Evolutionary conservation across 2,329 filamentous ascomycete species (phyloP).

Genomic region (Pseudophaeomoniella oleicola): DNA sequence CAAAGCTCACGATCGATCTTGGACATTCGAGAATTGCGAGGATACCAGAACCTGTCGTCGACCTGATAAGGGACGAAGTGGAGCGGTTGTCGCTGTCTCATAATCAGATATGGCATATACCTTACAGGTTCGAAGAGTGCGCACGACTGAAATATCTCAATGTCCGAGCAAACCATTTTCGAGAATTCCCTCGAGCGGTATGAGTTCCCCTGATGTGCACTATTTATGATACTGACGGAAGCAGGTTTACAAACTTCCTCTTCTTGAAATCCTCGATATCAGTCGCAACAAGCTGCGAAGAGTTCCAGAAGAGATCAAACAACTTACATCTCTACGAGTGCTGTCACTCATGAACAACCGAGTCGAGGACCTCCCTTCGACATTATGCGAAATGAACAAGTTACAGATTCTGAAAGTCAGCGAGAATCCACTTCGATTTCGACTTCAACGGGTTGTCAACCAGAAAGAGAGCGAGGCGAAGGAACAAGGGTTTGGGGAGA

Average conservation of each 20-base stretch:
- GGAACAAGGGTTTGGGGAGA: slow-evolving; percentile 36
- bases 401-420: slow-evolving; percentile 81
- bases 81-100: slow-evolving; percentile 37
- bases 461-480: slow-evolving; percentile 51
- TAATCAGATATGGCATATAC: slow-evolving; percentile 35
- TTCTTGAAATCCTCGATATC: slow-evolving; percentile 84
- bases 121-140: slow-evolving; percentile 32
- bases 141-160: slow-evolving; percentile 34
- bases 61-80: slow-evolving; percentile 37
- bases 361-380: slow-evolving; percentile 69
- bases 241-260: slow-evolving; percentile 71
- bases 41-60: slow-evolving; percentile 34
- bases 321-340: slow-evolving; percentile 74
- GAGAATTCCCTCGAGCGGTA: slow-evolving; percentile 51
- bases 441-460: slow-evolving; percentile 55
- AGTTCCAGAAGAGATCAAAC: slow-evolving; percentile 66
- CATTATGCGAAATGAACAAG: slow-evolving; percentile 77
- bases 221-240: slow-evolving; percentile 13
- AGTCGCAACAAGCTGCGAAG: slow-evolving; percentile 71
- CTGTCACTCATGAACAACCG: slow-evolving; percentile 77
- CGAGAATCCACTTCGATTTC: slow-evolving; percentile 72
- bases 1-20: slow-evolving; percentile 35
- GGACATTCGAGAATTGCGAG: slow-evolving; percentile 32
- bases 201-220: slow-evolving; percentile 17
- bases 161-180: slow-evolving; percentile 33